A percentile compares a stretch with the other conserved stretches of the same genome.
These are phyloP conservation scores for Colletotrichum liaoningense DNA, from an alignment of 2,329 filamentous ascomycete species.

Conservation along the genomic window DNA sequence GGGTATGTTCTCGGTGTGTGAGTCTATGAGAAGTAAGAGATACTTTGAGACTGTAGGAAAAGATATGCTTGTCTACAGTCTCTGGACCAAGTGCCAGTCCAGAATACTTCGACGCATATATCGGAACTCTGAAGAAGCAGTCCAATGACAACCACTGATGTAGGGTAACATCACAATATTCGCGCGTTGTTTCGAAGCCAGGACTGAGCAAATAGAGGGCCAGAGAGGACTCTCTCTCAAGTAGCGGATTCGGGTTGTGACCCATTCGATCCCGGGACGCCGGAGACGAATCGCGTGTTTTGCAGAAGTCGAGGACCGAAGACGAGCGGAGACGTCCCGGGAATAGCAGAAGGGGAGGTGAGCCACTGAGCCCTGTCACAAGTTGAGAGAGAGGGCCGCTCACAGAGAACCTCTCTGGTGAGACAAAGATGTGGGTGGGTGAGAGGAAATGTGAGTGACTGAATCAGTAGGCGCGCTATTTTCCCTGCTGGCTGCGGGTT, in stretches of 20 bases:
- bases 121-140: not conserved
- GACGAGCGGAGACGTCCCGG: slow-evolving; percentile 24
- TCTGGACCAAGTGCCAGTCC: not conserved
- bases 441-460: not conserved
- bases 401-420: not conserved
- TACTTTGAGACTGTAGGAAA: not conserved
- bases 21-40: not conserved
- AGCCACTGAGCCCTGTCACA: not conserved
- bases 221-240: not conserved
- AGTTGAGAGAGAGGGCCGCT: not conserved
- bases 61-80: not conserved
- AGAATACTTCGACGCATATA: not conserved
- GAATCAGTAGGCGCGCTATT: not conserved
- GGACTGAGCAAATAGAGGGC: not conserved
- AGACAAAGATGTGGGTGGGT: not conserved
- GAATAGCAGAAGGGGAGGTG: slow-evolving; percentile 11
- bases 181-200: not conserved
- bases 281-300: slow-evolving; percentile 25
- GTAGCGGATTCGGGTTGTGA: too few relatives aligned
- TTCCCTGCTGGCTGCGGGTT: slow-evolving; percentile 7
- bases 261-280: slow-evolving; percentile 18
- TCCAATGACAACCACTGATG: not conserved
- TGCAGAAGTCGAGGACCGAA: slow-evolving; percentile 10
- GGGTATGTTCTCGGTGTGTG: not conserved
- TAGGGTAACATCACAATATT: not conserved